Evolutionary conservation across 176 grass and related monocot genomes (phyloP).

Genomic region (Triticum monococcum): DNA sequence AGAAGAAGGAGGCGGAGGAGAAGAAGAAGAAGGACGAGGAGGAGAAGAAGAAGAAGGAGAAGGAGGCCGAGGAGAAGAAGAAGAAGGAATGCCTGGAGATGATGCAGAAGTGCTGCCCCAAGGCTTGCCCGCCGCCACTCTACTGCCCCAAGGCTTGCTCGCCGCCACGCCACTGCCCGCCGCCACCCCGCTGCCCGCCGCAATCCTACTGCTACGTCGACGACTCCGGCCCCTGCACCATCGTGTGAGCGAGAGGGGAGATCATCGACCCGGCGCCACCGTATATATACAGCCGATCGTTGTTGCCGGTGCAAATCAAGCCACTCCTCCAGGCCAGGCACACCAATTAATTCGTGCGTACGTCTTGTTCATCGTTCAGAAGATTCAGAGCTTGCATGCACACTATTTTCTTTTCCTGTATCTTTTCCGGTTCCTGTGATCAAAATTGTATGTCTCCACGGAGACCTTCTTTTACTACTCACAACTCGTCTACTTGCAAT

Average conservation of each 20-base stretch:
- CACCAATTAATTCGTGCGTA: slow-evolving; percentile 1
- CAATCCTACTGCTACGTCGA: slow-evolving; percentile 39
- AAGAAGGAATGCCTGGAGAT: not conserved
- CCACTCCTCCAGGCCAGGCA: not conserved
- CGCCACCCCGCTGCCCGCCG: slow-evolving; percentile 2
- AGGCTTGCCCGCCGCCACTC: not conserved
- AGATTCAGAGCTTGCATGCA: not conserved
- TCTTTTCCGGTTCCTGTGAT: slow-evolving; percentile 5
- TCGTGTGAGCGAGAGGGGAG: slow-evolving; percentile 27
- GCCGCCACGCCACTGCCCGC: slow-evolving; percentile 19
- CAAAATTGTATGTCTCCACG: not conserved
- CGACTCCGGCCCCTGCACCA: slow-evolving; percentile 36
- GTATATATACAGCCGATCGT: not conserved
- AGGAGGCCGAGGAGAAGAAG: slow-evolving; percentile 14
- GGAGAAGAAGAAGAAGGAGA: slow-evolving; percentile 19
- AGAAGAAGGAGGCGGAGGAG: slow-evolving; percentile 54
- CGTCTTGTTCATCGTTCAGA: not conserved
- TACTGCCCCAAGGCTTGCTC: slow-evolving; percentile 13
- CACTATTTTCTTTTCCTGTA: slow-evolving; percentile 1
- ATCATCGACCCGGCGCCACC: not conserved
- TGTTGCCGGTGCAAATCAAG: slow-evolving; percentile 10
- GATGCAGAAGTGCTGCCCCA: slow-evolving; percentile 3
- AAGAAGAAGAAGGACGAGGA: slow-evolving; percentile 47
- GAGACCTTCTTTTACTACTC: not conserved
- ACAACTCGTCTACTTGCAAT: not conserved